Evolutionary conservation across 2,329 filamentous ascomycete genomes (phyloP), one percentile per base, ranked within the genome.

Genomic region (Pyrenochaeta sp.): DNA sequence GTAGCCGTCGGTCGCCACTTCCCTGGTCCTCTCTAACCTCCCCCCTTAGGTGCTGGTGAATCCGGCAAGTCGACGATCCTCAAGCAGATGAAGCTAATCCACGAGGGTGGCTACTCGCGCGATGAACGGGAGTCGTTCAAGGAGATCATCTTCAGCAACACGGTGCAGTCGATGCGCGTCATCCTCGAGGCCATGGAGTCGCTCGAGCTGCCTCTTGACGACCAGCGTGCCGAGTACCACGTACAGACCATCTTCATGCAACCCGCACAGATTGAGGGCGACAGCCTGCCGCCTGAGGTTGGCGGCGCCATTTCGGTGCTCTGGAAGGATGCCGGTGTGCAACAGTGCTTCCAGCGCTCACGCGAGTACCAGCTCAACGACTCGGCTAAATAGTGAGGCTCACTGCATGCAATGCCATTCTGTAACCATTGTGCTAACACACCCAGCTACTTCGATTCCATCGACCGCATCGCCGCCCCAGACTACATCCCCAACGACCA

Each of bases 221-320:
- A 97, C 75, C 90, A 91, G 76, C 88, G 91, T 71, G 92, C 94
- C 83, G 93, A 97, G 79, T 97, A 97, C 80, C 93, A 97, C 76
- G 93, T 97, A 51, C 92, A 97, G 82, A 97, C 93, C 73, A 96
- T 97, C 77, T 97, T 97, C 84, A 97, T 97, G 91, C 93, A 97
- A 77, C 93, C 93, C 45, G 90, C 92, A 60, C 93, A 97, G 82
- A 97, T 97, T 62, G 93, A 97, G 80, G 93, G 93, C 60, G 93
- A 97, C 73, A 91, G 92, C 66, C 84, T 97, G 32, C 92, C 93
- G n/a, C 90, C 92, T 11, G 93, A 97, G 81, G 93, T 97, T 66
- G 93, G 93, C 75, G 90, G 89, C 69, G 93, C 93, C 71, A 97
- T 97, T 75, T 91, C 92, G 75, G 90, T 91, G 50, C 82, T 97